These are phyloP conservation scores for Eustoma russellianum DNA, from an alignment of 257 asterid species.

Conservation along the genomic window DNA sequence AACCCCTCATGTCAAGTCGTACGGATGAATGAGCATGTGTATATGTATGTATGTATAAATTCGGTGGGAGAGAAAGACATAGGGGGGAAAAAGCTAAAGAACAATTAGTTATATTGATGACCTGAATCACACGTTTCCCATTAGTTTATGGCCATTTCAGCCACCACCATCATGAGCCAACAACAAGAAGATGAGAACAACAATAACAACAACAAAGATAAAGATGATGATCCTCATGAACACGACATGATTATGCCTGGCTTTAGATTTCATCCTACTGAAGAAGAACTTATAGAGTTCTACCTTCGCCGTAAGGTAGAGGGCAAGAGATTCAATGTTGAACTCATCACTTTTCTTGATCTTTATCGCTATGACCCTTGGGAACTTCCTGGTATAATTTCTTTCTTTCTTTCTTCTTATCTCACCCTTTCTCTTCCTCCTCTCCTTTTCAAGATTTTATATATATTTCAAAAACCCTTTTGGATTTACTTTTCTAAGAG, in stretches of 20 bases:
- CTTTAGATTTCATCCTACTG: conserved; percentile 93
- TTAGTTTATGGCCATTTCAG: too few species aligned
- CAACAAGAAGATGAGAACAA: conserved; percentile 10
- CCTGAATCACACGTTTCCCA: too few species aligned
- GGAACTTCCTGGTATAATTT: conserved; percentile 81
- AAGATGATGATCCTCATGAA: conserved; percentile 46
- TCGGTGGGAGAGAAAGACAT: too few species aligned
- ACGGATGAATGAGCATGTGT: background rate
- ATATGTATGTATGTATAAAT: background rate
- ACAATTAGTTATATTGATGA: too few species aligned
- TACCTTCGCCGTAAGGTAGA: conserved; percentile 99
- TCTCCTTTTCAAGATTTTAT: too few species aligned
- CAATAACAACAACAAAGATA: conserved; percentile 18
- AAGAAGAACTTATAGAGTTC: conserved; percentile 93
- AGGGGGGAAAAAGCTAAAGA: too few species aligned
- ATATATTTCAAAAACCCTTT: too few species aligned
- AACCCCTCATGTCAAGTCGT: background rate
- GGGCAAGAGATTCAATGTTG: conserved; percentile 95
- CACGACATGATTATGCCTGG: conserved; percentile 96
- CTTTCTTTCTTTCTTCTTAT: background rate
- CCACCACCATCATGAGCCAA: conserved; percentile 52
- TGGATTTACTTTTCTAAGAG: too few species aligned
- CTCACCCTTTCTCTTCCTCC: background rate
- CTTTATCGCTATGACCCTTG: conserved; percentile 98
- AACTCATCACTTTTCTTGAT: conserved; percentile 86